Evolutionary conservation across 164 flowering plant species (phyloP), one percentile per base, ranked within the genome.

Genomic region (Houttuynia cordata): DNA sequence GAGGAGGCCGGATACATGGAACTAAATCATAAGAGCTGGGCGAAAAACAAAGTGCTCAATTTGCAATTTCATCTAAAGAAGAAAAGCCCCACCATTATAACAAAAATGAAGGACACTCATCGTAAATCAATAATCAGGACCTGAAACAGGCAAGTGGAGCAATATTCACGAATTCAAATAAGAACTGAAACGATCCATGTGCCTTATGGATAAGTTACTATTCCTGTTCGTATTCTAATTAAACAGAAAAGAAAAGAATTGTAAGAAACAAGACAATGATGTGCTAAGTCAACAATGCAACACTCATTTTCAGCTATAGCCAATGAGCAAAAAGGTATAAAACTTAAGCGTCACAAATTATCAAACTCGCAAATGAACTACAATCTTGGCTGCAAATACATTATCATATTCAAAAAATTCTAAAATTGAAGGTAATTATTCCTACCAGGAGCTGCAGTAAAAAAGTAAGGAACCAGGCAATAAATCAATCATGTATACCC

Each of bases 191-290:
- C 17, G 49, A 45, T 10, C 49, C 49, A 2, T 45, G 49, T 45
- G 14, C 49, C 49, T 45, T 45, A 45, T 45, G 49, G 49, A 45
- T 45, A 45, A 45, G 49, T 8, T 45, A 45, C 17, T 45, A 45
- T 12, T 45, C 49, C 49, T 17, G 17, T 45, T 45, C 17, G 49
- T 45, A 10, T 45, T 9, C 25, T 18, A 37, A 37, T 45, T 18
- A 41, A 53, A n/a, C 49, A 58, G 42, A 51, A 58, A 64, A 24
- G 41, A 25, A 34, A 30, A 25, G 18, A 56, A 45, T 12, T 45
- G 49, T 45, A 45, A 45, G 49, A 24, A 12, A 37, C 40, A 56
- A 25, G 30, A 56, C 0, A 53, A 53, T 13, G 15, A 13, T 53
- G 56, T 30, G 6, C 37, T 30, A 30, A 30, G 6, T 30, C n/a